Evolutionary conservation across 176 grass and related monocot species (phyloP).

Genomic region (Ampelocalamus luodianensis): DNA sequence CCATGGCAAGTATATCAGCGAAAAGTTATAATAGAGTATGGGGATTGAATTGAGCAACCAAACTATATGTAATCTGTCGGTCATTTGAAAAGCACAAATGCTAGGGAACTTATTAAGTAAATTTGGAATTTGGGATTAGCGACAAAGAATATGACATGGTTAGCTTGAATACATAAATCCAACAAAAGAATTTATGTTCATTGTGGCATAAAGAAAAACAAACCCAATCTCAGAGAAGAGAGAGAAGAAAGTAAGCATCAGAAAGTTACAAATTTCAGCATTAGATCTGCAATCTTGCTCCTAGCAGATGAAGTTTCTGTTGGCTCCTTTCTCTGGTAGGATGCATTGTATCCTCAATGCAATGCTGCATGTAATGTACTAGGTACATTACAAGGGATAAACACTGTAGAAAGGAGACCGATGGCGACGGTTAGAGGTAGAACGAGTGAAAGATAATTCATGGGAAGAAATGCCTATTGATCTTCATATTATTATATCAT

Average conservation of each 20-base stretch:
- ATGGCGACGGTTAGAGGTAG: no score
- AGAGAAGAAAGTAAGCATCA: background rate
- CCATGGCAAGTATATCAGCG: background rate
- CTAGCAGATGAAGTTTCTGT: background rate
- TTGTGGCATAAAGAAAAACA: background rate
- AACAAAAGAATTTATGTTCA: background rate
- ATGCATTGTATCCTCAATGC: background rate
- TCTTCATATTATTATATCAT: background rate
- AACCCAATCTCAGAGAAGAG: background rate
- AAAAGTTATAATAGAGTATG: background rate
- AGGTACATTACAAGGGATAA: no score
- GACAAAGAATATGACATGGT: background rate
- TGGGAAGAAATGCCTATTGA: background rate
- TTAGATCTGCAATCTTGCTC: background rate
- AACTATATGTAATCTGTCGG: background rate
- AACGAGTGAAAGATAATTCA: background rate
- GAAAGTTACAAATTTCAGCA: background rate
- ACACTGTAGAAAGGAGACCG: no score
- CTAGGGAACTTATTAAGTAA: background rate
- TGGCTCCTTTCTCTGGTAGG: background rate
- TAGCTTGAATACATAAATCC: background rate
- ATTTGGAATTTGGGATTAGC: background rate
- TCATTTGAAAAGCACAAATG: background rate
- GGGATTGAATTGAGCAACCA: background rate
- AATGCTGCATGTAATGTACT: background rate